Conservation (phyloP, 768 basidiomycete species). For the Melanogaster broomeanus region DNA sequence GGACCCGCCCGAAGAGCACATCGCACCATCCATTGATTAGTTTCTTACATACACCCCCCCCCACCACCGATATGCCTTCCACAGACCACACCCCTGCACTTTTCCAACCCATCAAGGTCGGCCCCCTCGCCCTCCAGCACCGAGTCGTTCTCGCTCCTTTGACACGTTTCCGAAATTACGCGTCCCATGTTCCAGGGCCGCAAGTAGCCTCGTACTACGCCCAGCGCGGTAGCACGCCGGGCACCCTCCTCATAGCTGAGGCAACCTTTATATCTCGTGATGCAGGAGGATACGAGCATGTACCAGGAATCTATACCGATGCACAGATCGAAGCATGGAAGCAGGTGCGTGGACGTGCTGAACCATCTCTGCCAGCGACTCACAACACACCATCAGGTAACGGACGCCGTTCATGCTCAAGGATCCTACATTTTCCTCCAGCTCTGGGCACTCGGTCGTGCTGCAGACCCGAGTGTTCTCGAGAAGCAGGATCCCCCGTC, state of each 20-base stretch:
- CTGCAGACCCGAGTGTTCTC: slow-evolving; percentile 36
- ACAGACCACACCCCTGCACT: slow-evolving; percentile 23
- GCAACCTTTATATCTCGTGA: slow-evolving; percentile 51
- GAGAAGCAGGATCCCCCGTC: slow-evolving; percentile 35
- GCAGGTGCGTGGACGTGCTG: slow-evolving; percentile 28
- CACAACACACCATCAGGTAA: slow-evolving; percentile 42
- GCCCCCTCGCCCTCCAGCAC: slow-evolving; percentile 43
- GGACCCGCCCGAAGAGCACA: neutral
- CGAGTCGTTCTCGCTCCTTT: slow-evolving; percentile 56
- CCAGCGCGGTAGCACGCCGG: slow-evolving; percentile 47
- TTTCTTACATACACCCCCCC: neutral
- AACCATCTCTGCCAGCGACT: too few relatives aligned
- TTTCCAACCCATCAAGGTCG: slow-evolving; percentile 50
- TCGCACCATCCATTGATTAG: neutral
- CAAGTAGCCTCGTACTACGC: slow-evolving; percentile 47
- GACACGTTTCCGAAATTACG: slow-evolving; percentile 45
- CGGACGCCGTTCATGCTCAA: slow-evolving; percentile 56
- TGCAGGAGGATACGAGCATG: slow-evolving; percentile 49
- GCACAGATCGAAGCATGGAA: slow-evolving; percentile 60
- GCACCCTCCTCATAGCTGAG: slow-evolving; percentile 59
- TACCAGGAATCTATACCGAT: too few relatives aligned
- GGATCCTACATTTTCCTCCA: slow-evolving; percentile 50
- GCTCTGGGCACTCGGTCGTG: slow-evolving; percentile 56
- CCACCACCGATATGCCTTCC: too few relatives aligned
- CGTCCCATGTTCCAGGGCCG: slow-evolving; percentile 37